phyloP scores from a whole-genome alignment of 129 eudicot species.

The Saposhnikovia divaricata region DNA sequence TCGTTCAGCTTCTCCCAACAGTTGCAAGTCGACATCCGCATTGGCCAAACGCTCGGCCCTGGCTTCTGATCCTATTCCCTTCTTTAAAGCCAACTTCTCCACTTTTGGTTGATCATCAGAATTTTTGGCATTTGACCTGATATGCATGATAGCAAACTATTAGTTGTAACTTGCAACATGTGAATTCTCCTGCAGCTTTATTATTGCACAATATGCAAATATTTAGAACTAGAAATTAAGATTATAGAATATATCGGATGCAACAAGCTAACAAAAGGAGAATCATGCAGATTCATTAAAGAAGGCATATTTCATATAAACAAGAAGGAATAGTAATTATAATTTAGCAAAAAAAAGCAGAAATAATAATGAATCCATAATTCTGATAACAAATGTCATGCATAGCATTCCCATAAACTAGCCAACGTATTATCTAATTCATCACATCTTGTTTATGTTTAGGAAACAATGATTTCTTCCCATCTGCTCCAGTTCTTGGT shows the following conservation, averaged over 20 bases:
- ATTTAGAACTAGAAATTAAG: background rate
- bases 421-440: background rate
- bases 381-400: background rate
- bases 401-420: background rate
- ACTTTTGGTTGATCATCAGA: slow-evolving; percentile 56
- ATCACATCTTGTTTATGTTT: background rate
- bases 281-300: background rate
- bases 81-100: slow-evolving; percentile 67
- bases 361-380: background rate
- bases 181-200: background rate
- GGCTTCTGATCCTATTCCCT: slow-evolving; percentile 92
- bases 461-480: background rate
- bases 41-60: slow-evolving; percentile 91
- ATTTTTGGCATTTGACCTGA: slow-evolving; percentile 48
- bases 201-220: slow-evolving; percentile 2
- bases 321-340: background rate
- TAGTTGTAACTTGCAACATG: background rate
- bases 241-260: background rate
- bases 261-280: background rate
- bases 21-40: slow-evolving; percentile 78
- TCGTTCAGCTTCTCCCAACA: slow-evolving; percentile 65
- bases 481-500: background rate
- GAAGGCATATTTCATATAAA: background rate
- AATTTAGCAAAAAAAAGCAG: background rate
- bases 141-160: slow-evolving; percentile 1